phyloP scores from a whole-genome alignment of 345 rosid genomes.

The Populus alba region DNA sequence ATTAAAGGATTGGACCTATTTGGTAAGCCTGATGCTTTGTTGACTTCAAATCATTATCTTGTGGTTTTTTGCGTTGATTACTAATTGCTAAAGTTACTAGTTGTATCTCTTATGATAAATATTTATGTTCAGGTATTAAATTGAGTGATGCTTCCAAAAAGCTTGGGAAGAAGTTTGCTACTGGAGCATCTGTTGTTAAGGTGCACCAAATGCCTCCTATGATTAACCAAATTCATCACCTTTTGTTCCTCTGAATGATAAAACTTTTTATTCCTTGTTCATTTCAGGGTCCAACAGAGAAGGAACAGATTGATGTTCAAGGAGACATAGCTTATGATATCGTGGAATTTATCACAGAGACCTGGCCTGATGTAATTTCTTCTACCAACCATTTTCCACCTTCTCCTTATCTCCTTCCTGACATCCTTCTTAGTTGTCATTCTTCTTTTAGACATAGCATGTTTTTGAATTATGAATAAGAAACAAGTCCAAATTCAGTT shows the following conservation, averaged over 20 bases:
- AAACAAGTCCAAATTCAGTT: background rate
- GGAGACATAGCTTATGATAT: slow-evolving; percentile 89
- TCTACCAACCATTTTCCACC: background rate
- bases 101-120: background rate
- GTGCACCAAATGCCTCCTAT: slow-evolving; percentile 32
- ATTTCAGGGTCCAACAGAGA: slow-evolving; percentile 89
- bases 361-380: slow-evolving; percentile 74
- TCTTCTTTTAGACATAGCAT: background rate
- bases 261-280: slow-evolving; percentile 2
- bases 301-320: slow-evolving; percentile 97
- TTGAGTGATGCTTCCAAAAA: slow-evolving; percentile 91
- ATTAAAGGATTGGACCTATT: slow-evolving; percentile 91
- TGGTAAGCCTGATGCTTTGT: slow-evolving; percentile 48
- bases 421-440: background rate
- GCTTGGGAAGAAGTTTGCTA: slow-evolving; percentile 95
- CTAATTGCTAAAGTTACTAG: background rate
- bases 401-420: background rate
- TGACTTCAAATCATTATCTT: slow-evolving; percentile 10
- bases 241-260: background rate
- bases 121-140: slow-evolving; percentile 61
- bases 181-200: slow-evolving; percentile 98
- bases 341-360: slow-evolving; percentile 78
- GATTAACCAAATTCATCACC: background rate
- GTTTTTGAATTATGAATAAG: background rate
- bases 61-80: background rate